Evolutionary conservation across 768 basidiomycete genomes (phyloP), one percentile per base, ranked within the genome.

Genomic region (Vararia minispora): DNA sequence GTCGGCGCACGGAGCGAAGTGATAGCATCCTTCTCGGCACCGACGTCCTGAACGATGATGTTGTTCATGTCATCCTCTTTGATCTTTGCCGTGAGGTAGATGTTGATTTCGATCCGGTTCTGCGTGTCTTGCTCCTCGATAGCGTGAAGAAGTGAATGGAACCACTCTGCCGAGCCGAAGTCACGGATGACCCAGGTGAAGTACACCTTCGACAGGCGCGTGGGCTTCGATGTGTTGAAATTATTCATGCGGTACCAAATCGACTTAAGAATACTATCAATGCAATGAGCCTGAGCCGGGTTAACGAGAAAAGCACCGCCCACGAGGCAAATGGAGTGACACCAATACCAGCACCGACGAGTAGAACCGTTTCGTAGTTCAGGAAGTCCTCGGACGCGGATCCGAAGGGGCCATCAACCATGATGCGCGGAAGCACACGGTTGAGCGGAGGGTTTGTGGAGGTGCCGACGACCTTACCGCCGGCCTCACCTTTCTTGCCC

Each of bases 181-280:
- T 92, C 89, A 49, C 87, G 82, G 55, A 94, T 94, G 52, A 92
- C 88, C 90, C 89, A 92, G 12, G 85, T 86, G 56, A 92, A 89
- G 67, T 89, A 89, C 33, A 87, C 78, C 63, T 97, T 95, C 35
- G 82, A 84, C 28, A 95, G 71, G 33, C 86, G 72, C 1, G 90
- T 92, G 11, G 76, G 74, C 57, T 77, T 79, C 17, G 71, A 72
- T 45, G 66, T 61, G 52, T 81, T 74, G 52, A 89, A 70, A 61
- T 81, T 81, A 63, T 91, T 94, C 83, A 92, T 83, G 41, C 89
- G 82, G 63, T 95, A 97, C 90, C 90, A 92, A 52, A 92, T 87
- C 11, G 83, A 80, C 59, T 92, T 88, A 39, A 88, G 61, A 49
- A 87, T 88, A 35, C 82, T 84, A 46, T 8, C 14, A n/a, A 10